Base-by-base conservation (phyloP, 805 yeast genomes). In the Vanderwaltozyma tropicalis region DNA sequence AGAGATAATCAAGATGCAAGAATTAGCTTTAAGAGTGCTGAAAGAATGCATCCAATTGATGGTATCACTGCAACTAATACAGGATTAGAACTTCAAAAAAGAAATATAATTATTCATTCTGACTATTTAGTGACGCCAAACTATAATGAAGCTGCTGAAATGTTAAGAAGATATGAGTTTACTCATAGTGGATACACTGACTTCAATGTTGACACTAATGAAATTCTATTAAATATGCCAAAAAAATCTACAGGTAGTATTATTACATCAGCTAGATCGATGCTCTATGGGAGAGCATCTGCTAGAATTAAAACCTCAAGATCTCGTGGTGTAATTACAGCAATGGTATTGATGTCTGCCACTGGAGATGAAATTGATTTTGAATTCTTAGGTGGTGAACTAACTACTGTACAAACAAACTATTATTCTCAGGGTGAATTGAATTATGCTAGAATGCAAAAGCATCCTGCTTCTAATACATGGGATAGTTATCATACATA, bases 291-390 rank as follows among this genome's bases (percentile, higher is more conserved):
- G 13, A 80, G 73, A 53, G 71, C 80, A 17, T 61, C 76, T 10
- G 78, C 81, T 32, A 71, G 64, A 28, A 52, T 87, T 55, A 87
- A 80, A 62, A 67, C 92, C 0, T 80, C 95, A 1, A 78, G 76
- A 49, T 73, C 72, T 20, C 65, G 62, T 8, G 97, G 97, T 62
- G 95, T 88, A 14, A 71, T 88, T 36, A 72, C 94, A 5, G 89
- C 95, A 27, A 73, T 80, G 49, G 87, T 87, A 52, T 59, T 85
- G 34, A 80, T 78, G 59, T 83, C 95, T 5, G 80, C 83, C 50
- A 85, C 79, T 31, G 80, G 86, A 65, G 97, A 88, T 64, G 97
- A 89, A 66, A 73, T 88, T 49, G 96, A 89, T 69, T 80, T 64
- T 57, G 96, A 89, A 64, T 79, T 80, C 42, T 76, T 86, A 41